Base-by-base conservation (phyloP, 805 yeast genomes). In the Lipomyces lipofer region DNA sequence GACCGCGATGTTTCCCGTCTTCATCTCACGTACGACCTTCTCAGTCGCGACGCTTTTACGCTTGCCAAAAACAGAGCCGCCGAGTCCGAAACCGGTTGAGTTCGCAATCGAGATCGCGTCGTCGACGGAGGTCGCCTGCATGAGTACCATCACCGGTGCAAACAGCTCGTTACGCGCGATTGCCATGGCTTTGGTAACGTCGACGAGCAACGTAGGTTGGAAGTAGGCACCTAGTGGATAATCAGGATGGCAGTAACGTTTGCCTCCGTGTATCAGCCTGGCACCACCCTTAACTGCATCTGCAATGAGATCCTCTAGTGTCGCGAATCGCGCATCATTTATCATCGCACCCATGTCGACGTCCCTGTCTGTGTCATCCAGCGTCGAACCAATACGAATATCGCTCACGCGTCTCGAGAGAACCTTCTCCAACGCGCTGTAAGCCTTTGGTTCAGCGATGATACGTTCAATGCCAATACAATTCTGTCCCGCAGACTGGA, bases 381-480 rank as follows among this genome's bases (percentile, higher is more conserved):
- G 86, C 66, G 88, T 94, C 3, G 97, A 87, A 10, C 99, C 99
- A 6, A 90, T 66, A 44, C 97, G 75, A 48, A 94, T 70, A 30
- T 73, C 66, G 4, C 78, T 74, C 19, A 94, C 81, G 53, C 94
- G 77, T 29, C 75, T 70, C 1, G 77, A 62, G 40, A 94, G 73
- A 8, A 81, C 78, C 0, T 73, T 71, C 1, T 85, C 84, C 39
- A 94, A 71, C 40, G 71, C 65, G 21, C 81, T 84, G 71, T 94
- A 91, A 25, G 82, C 80, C 39, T 75, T 74, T 4, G 86, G 86
- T 43, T 88, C 77, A 33, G 91, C 89, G 59, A 94, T 85, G 5
- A 94, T 95, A 54, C 99, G 78, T 73, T 94, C 99, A 51, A 94
- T 87, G 35, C 99, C 98, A 66, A 94, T 94, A 73, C 99, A 94